A percentile compares a stretch with the other conserved stretches of the same genome.
Conservation (phyloP, 371 early-diverging fungal species). For the Umbelopsis sp. region DNA sequence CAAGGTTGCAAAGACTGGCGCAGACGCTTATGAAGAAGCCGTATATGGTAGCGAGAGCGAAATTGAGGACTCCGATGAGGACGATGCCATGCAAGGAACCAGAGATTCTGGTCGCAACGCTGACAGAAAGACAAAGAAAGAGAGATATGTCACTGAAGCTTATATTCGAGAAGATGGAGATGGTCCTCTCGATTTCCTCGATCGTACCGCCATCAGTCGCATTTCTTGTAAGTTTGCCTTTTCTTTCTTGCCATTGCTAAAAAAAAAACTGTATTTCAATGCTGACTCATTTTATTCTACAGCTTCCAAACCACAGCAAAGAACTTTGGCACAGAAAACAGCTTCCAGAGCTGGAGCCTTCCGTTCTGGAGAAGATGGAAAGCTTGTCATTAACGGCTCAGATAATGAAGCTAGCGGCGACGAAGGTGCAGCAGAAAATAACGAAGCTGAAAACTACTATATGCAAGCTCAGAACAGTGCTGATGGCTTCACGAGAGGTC, state of each 20-base stretch:
- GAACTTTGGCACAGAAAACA: slow-evolving; percentile 41
- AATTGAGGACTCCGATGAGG: slow-evolving; percentile 72
- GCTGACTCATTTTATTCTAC: slow-evolving; percentile 7
- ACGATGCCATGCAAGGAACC: slow-evolving; percentile 37
- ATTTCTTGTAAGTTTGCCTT: slow-evolving; percentile 53
- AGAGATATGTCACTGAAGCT: slow-evolving; percentile 37
- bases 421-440: slow-evolving; percentile 44
- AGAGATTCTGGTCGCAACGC: slow-evolving; percentile 36
- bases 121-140: slow-evolving; percentile 55
- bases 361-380: slow-evolving; percentile 74
- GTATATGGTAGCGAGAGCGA: slow-evolving; percentile 92
- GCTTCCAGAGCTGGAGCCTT: slow-evolving; percentile 50
- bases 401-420: slow-evolving; percentile 37
- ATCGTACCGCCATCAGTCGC: slow-evolving; percentile 80
- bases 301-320: slow-evolving; percentile 48
- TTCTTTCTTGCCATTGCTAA: not conserved
- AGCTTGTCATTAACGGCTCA: slow-evolving; percentile 78
- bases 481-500: slow-evolving; percentile 85
- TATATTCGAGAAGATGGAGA: slow-evolving; percentile 84
- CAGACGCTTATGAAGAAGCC: slow-evolving; percentile 86
- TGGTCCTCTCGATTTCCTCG: slow-evolving; percentile 91
- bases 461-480: slow-evolving; percentile 76
- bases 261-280: not conserved
- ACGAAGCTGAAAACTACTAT: slow-evolving; percentile 80
- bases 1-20: slow-evolving; percentile 44